Conservation (phyloP, 148 eudicot species). For the Gaultheria prostrata region DNA sequence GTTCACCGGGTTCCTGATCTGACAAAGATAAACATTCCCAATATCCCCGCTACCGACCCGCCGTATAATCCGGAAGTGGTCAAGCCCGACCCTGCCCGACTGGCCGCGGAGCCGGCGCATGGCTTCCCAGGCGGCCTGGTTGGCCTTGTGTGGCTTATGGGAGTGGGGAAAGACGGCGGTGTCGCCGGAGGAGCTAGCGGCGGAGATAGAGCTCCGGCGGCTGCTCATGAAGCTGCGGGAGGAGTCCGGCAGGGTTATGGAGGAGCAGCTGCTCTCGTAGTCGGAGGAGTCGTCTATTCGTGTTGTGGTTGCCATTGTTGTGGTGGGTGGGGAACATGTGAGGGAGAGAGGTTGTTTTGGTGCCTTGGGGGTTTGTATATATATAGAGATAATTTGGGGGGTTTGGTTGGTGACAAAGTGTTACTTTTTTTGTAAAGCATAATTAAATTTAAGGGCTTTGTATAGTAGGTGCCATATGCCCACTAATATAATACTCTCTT, state of each 20-base stretch:
- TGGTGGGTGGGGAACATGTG: slow-evolving; percentile 30
- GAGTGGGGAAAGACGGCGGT: neutral
- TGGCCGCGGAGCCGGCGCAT: slow-evolving; percentile 43
- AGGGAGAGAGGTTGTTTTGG: slow-evolving; percentile 12
- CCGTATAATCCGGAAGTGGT: slow-evolving; percentile 60
- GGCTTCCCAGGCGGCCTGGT: slow-evolving; percentile 79
- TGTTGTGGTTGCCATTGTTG: slow-evolving; percentile 16
- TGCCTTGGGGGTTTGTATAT: slow-evolving; percentile 16
- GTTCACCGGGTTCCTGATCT: slow-evolving; percentile 51
- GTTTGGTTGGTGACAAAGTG: slow-evolving; percentile 21
- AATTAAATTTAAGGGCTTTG: neutral
- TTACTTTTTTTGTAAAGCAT: slow-evolving; percentile 24
- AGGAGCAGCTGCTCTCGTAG: slow-evolving; percentile 66
- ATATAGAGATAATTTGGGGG: neutral
- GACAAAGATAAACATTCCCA: slow-evolving; percentile 73
- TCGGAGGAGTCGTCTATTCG: slow-evolving; percentile 38
- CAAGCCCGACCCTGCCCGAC: slow-evolving; percentile 52
- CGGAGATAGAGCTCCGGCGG: slow-evolving; percentile 50
- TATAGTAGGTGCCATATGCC: neutral
- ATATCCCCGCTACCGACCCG: slow-evolving; percentile 82
- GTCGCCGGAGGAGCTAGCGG: slow-evolving; percentile 25
- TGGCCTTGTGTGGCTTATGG: slow-evolving; percentile 78
- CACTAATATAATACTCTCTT: too few species aligned
- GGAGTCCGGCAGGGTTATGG: slow-evolving; percentile 67
- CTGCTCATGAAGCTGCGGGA: slow-evolving; percentile 80